A percentile compares a stretch with the other conserved stretches of the same genome.
Evolutionary conservation across 768 basidiomycete species (phyloP).

Genomic region (Pleurotus tuber-regium): DNA sequence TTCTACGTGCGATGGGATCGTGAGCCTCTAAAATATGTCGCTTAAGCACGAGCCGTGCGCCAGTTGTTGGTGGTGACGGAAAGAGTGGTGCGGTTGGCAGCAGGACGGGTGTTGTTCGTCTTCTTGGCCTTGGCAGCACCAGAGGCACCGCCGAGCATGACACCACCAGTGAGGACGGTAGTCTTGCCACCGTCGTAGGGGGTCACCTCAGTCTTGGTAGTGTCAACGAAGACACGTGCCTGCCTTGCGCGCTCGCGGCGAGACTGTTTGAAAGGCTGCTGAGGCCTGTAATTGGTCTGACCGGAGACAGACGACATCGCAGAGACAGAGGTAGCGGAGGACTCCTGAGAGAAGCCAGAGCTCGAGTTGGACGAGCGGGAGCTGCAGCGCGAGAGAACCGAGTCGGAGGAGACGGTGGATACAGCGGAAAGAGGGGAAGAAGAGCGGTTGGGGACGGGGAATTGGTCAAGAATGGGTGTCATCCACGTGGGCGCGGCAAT

Average conservation of each 20-base stretch:
- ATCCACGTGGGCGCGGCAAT: constrained; percentile 67
- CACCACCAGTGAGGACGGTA: constrained; percentile 82
- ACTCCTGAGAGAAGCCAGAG: constrained; percentile 20
- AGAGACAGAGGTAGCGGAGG: constrained; percentile 55
- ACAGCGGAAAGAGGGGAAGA: constrained; percentile 57
- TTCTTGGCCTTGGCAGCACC: no score
- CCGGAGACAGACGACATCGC: constrained; percentile 43
- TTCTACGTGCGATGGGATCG: no score
- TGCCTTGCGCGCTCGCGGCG: constrained; percentile 70
- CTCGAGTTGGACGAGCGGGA: constrained; percentile 74
- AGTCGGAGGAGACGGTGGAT: constrained; percentile 34
- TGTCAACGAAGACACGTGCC: constrained; percentile 71
- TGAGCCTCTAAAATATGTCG: no score
- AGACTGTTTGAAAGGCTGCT: constrained; percentile 44
- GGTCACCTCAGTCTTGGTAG: constrained; percentile 73
- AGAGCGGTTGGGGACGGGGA: constrained; percentile 49
- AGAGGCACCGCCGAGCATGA: constrained; percentile 74
- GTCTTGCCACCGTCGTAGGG: constrained; percentile 89
- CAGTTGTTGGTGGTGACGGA: no score
- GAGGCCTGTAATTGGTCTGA: constrained; percentile 24
- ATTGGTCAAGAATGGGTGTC: constrained; percentile 60
- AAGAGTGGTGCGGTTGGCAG: no score
- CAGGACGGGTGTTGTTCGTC: no score
- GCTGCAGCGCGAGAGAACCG: constrained; percentile 57
- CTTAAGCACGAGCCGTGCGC: no score